Conservation (phyloP, 2,329 filamentous ascomycete species). For the Ophiostoma fasciatum region DNA sequence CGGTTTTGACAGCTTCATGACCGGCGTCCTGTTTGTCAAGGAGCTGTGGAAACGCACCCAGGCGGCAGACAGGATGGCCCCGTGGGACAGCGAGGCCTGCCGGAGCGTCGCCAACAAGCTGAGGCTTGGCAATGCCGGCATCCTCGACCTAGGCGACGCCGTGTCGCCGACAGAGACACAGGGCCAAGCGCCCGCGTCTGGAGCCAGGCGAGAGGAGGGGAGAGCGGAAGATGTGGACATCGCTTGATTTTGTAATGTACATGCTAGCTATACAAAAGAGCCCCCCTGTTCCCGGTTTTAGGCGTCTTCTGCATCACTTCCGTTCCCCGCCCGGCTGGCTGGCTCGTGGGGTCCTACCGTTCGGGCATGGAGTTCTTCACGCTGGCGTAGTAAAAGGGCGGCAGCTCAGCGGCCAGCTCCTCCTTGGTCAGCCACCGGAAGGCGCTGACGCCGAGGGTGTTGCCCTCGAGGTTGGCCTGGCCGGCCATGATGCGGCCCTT, state of each 20-base stretch:
- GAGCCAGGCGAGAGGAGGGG: no score
- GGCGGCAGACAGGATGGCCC: slow-evolving; percentile 3
- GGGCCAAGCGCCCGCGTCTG: no score
- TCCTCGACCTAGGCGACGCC: slow-evolving; percentile 7
- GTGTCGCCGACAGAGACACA: not conserved
- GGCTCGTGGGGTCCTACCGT: slow-evolving; percentile 33
- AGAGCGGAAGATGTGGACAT: no score
- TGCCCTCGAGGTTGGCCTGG: slow-evolving; percentile 66
- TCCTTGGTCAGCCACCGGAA: slow-evolving; percentile 90
- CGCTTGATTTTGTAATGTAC: slow-evolving; percentile 3
- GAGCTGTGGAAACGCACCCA: slow-evolving; percentile 7
- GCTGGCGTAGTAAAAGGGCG: slow-evolving; percentile 53
- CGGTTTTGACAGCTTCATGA: slow-evolving; percentile 41
- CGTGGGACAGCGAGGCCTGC: slow-evolving; percentile 13
- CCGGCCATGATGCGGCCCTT: slow-evolving; percentile 94
- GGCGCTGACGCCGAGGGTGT: slow-evolving; percentile 58
- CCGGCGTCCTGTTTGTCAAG: slow-evolving; percentile 25
- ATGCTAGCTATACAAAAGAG: not conserved
- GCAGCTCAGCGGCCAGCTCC: slow-evolving; percentile 58
- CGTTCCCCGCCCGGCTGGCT: no score
- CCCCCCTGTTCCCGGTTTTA: not conserved
- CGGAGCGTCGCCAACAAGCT: slow-evolving; percentile 14
- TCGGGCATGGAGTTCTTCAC: slow-evolving; percentile 75
- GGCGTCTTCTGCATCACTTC: not conserved
- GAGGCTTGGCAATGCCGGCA: slow-evolving; percentile 8